phyloP scores from a whole-genome alignment of 2,329 filamentous ascomycete species.

The Talaromyces sp. region DNA sequence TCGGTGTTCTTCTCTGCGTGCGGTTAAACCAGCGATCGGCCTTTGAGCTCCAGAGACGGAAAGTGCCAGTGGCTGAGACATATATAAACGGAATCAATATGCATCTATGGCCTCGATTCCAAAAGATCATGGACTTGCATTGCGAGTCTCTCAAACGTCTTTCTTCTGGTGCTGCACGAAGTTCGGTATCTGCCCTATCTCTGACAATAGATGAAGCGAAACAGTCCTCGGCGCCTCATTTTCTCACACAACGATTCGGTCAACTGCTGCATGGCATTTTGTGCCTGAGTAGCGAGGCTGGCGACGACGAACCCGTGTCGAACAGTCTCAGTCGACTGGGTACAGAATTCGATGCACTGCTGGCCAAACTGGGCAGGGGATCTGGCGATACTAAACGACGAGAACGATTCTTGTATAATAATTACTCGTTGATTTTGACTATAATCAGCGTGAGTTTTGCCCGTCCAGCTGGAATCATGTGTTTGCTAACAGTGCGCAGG shows the following conservation, averaged over 20 bases:
- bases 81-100: conserved; percentile 96
- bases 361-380: conserved; percentile 74
- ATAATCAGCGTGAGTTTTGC: conserved; percentile 65
- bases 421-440: conserved; percentile 89
- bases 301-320: conserved; percentile 88
- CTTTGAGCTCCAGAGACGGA: conserved; percentile 87
- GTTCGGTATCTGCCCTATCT: conserved; percentile 50
- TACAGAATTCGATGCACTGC: conserved; percentile 76
- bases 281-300: conserved; percentile 77
- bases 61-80: conserved; percentile 79
- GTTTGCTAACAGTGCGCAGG: conserved; percentile 23
- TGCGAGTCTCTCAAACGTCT: conserved; percentile 74
- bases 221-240: conserved; percentile 66
- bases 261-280: conserved; percentile 86
- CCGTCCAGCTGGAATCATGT: background rate
- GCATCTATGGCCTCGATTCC: conserved; percentile 93
- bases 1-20: conserved; percentile 87
- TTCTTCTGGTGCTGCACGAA: conserved; percentile 44
- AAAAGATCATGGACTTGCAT: conserved; percentile 88
- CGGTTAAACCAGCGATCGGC: conserved; percentile 89
- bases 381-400: conserved; percentile 71
- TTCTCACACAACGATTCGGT: conserved; percentile 90
- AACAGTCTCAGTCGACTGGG: conserved; percentile 73
- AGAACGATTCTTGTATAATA: conserved; percentile 88
- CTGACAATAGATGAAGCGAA: conserved; percentile 46